Evolutionary conservation across 2,329 filamentous ascomycete species (phyloP).

Genomic region (Cladobotryum protrusum): DNA sequence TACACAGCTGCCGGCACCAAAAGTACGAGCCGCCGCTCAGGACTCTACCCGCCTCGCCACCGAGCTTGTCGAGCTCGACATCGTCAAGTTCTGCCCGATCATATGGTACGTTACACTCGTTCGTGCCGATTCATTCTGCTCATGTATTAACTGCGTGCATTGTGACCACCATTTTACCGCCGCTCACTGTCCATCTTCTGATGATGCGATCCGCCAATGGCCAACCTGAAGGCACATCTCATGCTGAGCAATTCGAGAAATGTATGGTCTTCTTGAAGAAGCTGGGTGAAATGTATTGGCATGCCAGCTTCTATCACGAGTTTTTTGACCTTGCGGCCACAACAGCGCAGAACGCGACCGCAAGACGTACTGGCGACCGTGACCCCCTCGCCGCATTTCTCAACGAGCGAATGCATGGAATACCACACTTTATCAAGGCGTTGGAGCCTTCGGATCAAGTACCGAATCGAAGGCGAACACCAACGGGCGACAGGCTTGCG

Average conservation of each 20-base stretch:
- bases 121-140: not conserved
- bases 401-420: conserved; percentile 5
- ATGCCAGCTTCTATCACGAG: conserved; percentile 17
- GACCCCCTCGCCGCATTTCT: conserved; percentile 9
- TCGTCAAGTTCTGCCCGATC: conserved; percentile 15
- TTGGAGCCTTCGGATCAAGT: not conserved
- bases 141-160: conserved; percentile 5
- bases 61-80: conserved; percentile 11
- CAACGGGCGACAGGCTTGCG: not conserved
- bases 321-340: conserved; percentile 14
- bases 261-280: conserved; percentile 15
- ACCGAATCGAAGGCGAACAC: not conserved
- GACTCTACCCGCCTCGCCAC: conserved; percentile 13
- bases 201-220: conserved; percentile 6
- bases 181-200: conserved; percentile 16
- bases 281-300: conserved; percentile 17
- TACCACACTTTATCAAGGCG: not conserved
- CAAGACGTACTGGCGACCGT: not conserved
- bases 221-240: not conserved
- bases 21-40: conserved; percentile 11
- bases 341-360: not conserved
- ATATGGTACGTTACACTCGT: conserved; percentile 9
- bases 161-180: conserved; percentile 14
- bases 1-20: conserved; percentile 3
- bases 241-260: conserved; percentile 9